Base-by-base conservation (phyloP, 768 basidiomycete genomes). In the Xerocomellus amylosporus region DNA sequence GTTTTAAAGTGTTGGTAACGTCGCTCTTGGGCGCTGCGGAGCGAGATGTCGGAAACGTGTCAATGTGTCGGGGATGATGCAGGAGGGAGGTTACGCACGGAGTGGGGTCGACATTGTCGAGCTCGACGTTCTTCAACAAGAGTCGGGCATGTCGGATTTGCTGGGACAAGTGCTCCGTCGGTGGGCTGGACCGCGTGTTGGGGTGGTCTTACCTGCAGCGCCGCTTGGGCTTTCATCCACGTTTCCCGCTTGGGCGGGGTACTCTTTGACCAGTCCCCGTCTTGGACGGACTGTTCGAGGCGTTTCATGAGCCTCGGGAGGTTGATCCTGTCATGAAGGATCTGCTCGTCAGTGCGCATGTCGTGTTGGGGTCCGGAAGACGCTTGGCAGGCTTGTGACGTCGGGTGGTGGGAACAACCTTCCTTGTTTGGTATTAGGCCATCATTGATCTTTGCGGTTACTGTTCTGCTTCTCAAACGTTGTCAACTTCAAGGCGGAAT, bases 301-400 rank as follows among this genome's bases (percentile, higher is more conserved):
- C 83, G 68, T 41, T 78, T 75, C 5, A 90, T 68, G 8, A 90
- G 76, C 46, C 86, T 77, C 10, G 72, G 70, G 9, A 90, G 74
- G 68, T 90, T 90, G 13, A 90, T 80, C 59, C 81, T 79, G 72
- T 90, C 85, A 54, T 87, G 88, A 36, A 62, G 54, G 17, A 55
- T 53, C 53, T 71, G 67, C 41, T 71, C 71, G 54, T 61, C 54
- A 34, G 67, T 69, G 15, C 63, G 69, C 69, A 71, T 71, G 53
- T 36, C 42, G 51, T 51, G 43, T 20, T 30, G 22, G 43, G 19
- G 26, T 4, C 24, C 5, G 9, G 5, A 9, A 10, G 14, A 33
- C 33, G 14, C 33, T 34, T 15, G 33, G 14, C 33, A 34, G 14
- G 14, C 5, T 9, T 8, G 8, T 5, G 33, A 34, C 33, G 33